These are phyloP conservation scores for Cryphonectria nitschkei DNA, from an alignment of 2,329 filamentous ascomycete genomes.

Conservation along the genomic window DNA sequence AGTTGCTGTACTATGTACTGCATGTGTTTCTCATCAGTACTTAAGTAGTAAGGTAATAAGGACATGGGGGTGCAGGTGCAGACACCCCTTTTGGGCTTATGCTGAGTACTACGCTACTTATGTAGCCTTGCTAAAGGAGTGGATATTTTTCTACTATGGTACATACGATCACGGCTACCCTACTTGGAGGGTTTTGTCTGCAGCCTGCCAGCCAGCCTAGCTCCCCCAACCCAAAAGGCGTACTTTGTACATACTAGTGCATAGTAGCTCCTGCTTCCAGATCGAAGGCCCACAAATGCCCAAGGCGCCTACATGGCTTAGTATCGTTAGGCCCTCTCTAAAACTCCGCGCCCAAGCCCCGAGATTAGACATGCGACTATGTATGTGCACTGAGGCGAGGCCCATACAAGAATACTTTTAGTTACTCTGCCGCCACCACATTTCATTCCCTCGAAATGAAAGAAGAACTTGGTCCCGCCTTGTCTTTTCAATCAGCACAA, in stretches of 20 bases:
- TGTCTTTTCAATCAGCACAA: not conserved
- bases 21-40: not conserved
- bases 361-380: not conserved
- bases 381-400: not conserved
- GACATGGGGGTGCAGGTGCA: not conserved
- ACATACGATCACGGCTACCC: not conserved
- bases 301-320: not conserved
- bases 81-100: not conserved
- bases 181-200: not conserved
- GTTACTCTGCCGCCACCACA: not conserved
- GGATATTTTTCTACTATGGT: not conserved
- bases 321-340: constrained; percentile 5
- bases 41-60: not conserved
- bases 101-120: not conserved
- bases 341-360: constrained; percentile 6
- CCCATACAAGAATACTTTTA: not conserved
- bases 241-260: not conserved
- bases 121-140: not conserved
- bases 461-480: not conserved
- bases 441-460: not conserved
- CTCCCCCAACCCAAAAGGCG: not conserved
- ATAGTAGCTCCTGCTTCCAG: not conserved
- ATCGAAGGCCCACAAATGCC: not conserved
- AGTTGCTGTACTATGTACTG: not conserved
- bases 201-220: not conserved